These are phyloP conservation scores for Scutellaria minor DNA, from an alignment of 257 asterid genomes.

Conservation along the genomic window DNA sequence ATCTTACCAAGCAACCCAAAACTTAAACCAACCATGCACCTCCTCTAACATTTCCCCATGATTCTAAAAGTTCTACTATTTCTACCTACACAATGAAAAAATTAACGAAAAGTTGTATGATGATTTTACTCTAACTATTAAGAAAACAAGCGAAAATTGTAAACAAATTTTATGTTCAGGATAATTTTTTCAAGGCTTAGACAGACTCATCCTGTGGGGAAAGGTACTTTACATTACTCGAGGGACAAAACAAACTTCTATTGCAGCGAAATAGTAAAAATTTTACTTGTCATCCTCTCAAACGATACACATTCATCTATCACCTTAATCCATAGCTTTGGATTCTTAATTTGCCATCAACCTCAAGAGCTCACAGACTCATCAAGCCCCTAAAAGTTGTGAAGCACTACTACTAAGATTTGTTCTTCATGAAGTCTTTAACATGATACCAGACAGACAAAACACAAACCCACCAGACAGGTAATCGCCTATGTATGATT, in stretches of 20 bases:
- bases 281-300: not conserved
- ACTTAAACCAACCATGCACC: too few relatives aligned
- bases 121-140: not conserved
- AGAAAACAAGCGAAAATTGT: not conserved
- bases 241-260: not conserved
- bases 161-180: not conserved
- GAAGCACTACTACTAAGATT: not conserved
- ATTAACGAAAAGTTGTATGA: too few relatives aligned
- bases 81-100: too few relatives aligned
- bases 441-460: not conserved
- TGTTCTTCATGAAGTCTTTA: not conserved
- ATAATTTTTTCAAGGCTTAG: not conserved
- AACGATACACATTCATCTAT: conserved; percentile 13
- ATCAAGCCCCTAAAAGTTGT: conserved; percentile 1
- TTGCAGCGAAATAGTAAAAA: not conserved
- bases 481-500: conserved; percentile 1
- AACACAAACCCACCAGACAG: not conserved
- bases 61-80: too few relatives aligned
- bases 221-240: not conserved
- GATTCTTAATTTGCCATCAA: not conserved
- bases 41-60: too few relatives aligned
- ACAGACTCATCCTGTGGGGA: conserved; percentile 17
- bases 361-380: conserved; percentile 2
- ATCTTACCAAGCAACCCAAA: too few relatives aligned
- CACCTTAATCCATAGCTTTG: conserved; percentile 14